Evolutionary conservation across 768 basidiomycete species (phyloP).

Genomic region (Termitomyces heimii): DNA sequence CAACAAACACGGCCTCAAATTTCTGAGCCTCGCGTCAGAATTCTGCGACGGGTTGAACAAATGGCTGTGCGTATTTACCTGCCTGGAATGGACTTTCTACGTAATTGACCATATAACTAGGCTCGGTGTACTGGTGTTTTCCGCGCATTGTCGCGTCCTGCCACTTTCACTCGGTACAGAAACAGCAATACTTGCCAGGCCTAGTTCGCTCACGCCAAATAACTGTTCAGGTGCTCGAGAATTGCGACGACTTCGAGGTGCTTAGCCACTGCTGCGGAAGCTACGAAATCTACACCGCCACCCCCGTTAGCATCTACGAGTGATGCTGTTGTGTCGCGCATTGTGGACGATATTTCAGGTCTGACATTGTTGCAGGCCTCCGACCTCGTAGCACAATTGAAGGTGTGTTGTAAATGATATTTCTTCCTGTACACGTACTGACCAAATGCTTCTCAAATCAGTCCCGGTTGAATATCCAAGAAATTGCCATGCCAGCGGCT

Average conservation of each 20-base stretch:
- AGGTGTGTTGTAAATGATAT: conserved; percentile 45
- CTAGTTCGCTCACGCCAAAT: conserved; percentile 3
- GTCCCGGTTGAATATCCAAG: conserved; percentile 94
- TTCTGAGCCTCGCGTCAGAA: conserved; percentile 21
- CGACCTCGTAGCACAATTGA: conserved; percentile 87
- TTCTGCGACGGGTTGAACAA: conserved; percentile 4
- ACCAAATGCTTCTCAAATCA: conserved; percentile 21
- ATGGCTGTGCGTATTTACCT: conserved; percentile 39
- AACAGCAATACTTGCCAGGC: conserved; percentile 8
- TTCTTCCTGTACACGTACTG: not conserved
- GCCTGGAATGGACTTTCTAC: not conserved
- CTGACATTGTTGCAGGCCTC: conserved; percentile 91
- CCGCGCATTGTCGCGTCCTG: conserved; percentile 35
- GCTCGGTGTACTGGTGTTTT: conserved; percentile 39
- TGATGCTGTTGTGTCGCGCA: conserved; percentile 67
- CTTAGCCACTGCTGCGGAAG: conserved; percentile 48
- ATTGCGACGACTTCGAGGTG: conserved; percentile 40
- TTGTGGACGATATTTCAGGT: conserved; percentile 90
- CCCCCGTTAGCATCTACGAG: conserved; percentile 31
- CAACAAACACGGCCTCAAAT: conserved; percentile 30
- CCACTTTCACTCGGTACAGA: conserved; percentile 28
- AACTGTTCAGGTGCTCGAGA: conserved; percentile 28
- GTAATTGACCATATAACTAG: conserved; percentile 18
- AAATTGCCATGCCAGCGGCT: conserved; percentile 88
- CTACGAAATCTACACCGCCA: conserved; percentile 33